A percentile compares a stretch with the other conserved stretches of the same genome.
These are phyloP conservation scores for Rhodotorula mucilaginosa DNA, from an alignment of 1,284 basidiomycete genomes.

Conservation along the genomic window DNA sequence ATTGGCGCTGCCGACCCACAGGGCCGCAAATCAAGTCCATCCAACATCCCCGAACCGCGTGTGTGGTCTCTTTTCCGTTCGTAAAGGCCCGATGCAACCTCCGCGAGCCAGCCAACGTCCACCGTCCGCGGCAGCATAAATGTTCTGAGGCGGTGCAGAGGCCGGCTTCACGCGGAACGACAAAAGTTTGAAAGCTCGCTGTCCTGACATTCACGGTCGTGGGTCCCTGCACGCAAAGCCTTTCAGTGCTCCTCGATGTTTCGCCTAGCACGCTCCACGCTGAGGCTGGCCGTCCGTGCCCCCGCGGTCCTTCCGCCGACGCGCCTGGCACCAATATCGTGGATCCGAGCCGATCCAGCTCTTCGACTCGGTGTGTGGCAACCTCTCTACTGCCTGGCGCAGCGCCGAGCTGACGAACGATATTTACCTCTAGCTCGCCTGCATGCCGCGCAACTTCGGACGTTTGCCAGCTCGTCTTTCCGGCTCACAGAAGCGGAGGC, in stretches of 20 bases:
- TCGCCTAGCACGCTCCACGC: neutral
- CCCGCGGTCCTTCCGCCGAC: neutral
- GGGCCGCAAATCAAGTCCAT: too few relatives aligned
- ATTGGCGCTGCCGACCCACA: too few relatives aligned
- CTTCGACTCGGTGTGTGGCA: neutral
- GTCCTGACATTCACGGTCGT: too few relatives aligned
- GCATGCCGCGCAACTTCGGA: neutral
- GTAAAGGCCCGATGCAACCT: too few relatives aligned
- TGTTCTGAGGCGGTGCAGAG: too few relatives aligned
- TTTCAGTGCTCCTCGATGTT: neutral
- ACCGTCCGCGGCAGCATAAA: too few relatives aligned
- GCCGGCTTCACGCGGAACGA: too few relatives aligned
- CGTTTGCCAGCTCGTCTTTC: neutral
- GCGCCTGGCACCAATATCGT: neutral
- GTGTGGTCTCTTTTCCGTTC: fast-evolving
- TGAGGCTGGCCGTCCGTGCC: neutral
- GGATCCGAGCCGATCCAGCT: neutral
- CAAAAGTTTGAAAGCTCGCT: too few relatives aligned
- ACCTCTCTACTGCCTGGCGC: neutral
- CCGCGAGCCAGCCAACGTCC: too few relatives aligned
- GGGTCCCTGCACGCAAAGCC: too few relatives aligned
- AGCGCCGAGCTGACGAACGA: neutral
- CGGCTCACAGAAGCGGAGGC: neutral
- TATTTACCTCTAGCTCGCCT: neutral
- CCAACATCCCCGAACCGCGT: too few relatives aligned